Percentiles rank a stretch among this genome's conserved stretches.
Conservation (phyloP, 148 eudicot genomes). For the Mesembryanthemum crystallinum region DNA sequence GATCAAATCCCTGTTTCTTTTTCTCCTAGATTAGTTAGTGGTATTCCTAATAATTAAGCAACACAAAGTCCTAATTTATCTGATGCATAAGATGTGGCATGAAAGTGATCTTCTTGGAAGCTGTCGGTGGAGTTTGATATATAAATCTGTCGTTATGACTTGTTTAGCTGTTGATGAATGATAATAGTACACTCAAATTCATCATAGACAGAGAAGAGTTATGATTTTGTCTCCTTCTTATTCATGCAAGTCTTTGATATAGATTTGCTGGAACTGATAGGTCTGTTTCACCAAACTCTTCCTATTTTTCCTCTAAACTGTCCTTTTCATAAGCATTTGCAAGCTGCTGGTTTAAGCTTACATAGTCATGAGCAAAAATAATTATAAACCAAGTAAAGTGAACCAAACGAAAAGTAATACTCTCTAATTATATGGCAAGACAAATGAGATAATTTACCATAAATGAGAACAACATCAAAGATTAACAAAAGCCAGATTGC, state of each 20-base stretch:
- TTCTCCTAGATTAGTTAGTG: background rate
- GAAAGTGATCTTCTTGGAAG: background rate
- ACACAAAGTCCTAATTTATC: too few species aligned
- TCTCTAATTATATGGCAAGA: background rate
- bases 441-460: background rate
- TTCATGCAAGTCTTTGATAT: background rate
- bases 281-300: slow-evolving; percentile 14
- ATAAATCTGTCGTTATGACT: background rate
- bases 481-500: background rate
- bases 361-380: background rate
- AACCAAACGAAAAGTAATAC: background rate
- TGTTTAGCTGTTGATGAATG: background rate
- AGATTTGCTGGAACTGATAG: slow-evolving; percentile 20
- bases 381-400: background rate
- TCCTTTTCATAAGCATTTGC: slow-evolving; percentile 11
- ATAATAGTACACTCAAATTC: slow-evolving; percentile 1
- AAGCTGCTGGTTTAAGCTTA: background rate
- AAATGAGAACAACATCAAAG: background rate
- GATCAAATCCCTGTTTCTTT: background rate
- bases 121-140: slow-evolving; percentile 6
- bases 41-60: background rate
- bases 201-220: slow-evolving; percentile 8
- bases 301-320: background rate
- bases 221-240: slow-evolving; percentile 2
- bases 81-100: too few species aligned